Conservation (phyloP, 768 basidiomycete genomes). For the Clavaria fumosa region DNA sequence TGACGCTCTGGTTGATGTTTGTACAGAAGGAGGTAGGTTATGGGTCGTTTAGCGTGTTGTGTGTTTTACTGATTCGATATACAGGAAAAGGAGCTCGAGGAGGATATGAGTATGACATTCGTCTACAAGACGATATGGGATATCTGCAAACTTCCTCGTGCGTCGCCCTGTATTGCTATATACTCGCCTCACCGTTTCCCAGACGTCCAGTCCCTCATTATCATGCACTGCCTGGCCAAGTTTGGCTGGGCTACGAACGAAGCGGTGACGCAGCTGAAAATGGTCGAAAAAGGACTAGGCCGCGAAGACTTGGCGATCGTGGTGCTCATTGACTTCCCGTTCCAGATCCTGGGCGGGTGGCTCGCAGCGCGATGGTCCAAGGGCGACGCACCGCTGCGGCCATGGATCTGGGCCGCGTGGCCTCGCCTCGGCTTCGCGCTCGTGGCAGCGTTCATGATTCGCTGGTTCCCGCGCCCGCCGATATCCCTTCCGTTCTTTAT, state of each 20-base stretch:
- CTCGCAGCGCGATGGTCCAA: conserved; percentile 83
- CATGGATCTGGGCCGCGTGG: conserved; percentile 90
- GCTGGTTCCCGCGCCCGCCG: conserved; percentile 69
- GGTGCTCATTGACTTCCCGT: conserved; percentile 93
- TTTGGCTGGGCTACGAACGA: conserved; percentile 93
- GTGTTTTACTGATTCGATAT: not conserved
- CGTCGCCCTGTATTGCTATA: conserved; percentile 13
- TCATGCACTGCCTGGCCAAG: conserved; percentile 84
- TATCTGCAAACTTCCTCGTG: conserved; percentile 84
- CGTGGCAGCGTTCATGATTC: conserved; percentile 62
- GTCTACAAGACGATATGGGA: conserved; percentile 94
- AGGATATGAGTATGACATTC: conserved; percentile 78
- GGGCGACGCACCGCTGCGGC: conserved; percentile 62
- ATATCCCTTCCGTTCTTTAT: conserved; percentile 64
- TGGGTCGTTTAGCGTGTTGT: not conserved
- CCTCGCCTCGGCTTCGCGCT: conserved; percentile 64
- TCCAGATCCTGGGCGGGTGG: conserved; percentile 92
- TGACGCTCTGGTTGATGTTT: conserved; percentile 80
- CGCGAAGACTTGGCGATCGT: conserved; percentile 94
- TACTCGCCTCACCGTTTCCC: conserved; percentile 5
- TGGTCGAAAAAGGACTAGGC: conserved; percentile 92
- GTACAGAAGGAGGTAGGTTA: conserved; percentile 74
- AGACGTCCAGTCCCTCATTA: conserved; percentile 84
- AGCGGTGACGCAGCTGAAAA: conserved; percentile 76
- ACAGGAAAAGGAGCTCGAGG: conserved; percentile 72